Conservation (phyloP, 2,329 filamentous ascomycete genomes). For the Metarhizium guizhouense region DNA sequence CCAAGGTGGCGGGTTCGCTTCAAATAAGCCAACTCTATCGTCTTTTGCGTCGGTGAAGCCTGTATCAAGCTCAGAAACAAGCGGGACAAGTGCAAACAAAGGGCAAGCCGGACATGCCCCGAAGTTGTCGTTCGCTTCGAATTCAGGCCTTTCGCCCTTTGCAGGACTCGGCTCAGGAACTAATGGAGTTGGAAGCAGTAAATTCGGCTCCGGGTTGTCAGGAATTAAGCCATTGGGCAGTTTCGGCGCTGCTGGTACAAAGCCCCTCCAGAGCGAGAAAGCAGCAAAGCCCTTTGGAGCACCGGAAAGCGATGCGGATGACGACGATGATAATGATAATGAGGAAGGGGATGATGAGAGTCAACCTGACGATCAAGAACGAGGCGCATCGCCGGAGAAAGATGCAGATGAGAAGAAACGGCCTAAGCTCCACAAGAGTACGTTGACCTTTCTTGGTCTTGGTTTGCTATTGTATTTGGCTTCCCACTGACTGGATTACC, state of each 20-base stretch:
- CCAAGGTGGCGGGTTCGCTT: conserved; percentile 41
- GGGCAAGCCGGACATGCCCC: conserved; percentile 24
- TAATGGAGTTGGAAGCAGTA: conserved; percentile 39
- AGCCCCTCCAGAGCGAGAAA: conserved; percentile 45
- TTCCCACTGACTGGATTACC: background rate
- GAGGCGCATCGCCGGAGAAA: conserved; percentile 37
- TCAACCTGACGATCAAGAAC: conserved; percentile 38
- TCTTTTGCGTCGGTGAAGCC: conserved; percentile 21
- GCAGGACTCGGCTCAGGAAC: conserved; percentile 30
- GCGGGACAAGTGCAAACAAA: background rate
- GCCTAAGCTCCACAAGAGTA: conserved; percentile 60
- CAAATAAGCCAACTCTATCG: conserved; percentile 25
- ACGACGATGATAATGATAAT: conserved; percentile 32
- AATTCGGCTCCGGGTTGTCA: conserved; percentile 28
- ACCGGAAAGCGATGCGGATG: conserved; percentile 52
- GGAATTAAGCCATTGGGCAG: conserved; percentile 45
- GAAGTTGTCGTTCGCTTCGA: conserved; percentile 41
- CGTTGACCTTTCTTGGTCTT: conserved; percentile 19
- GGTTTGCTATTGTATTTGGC: background rate
- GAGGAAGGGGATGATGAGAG: conserved; percentile 31
- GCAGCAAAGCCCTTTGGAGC: conserved; percentile 69
- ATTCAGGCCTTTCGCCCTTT: conserved; percentile 36
- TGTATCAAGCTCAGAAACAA: background rate
- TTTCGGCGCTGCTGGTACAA: conserved; percentile 57
- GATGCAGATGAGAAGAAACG: conserved; percentile 57